Percentiles rank a stretch among this genome's conserved stretches.
Evolutionary conservation across 78 protist species (phyloP).

Genomic region (Chrysochromulina parva): DNA sequence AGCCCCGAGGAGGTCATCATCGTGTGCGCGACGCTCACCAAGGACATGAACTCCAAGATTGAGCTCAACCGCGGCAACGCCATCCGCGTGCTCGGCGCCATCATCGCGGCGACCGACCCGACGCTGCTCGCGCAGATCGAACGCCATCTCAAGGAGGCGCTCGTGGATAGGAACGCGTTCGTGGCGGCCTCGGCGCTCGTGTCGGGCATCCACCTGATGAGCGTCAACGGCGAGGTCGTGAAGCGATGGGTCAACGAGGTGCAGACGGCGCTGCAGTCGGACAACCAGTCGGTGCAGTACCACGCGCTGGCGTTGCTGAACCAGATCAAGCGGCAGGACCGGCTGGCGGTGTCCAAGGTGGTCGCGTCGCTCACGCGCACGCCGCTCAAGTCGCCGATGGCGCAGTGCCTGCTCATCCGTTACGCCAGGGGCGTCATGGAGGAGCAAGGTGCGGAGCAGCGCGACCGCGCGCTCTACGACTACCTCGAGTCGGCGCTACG

Average conservation of each 20-base stretch:
- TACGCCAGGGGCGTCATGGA: slow-evolving; percentile 34
- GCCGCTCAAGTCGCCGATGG: slow-evolving; percentile 80
- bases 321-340: slow-evolving; percentile 82
- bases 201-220: slow-evolving; percentile 82
- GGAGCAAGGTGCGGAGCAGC: not conserved
- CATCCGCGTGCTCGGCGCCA: slow-evolving; percentile 87
- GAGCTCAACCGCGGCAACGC: slow-evolving; percentile 91
- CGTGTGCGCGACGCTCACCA: slow-evolving; percentile 64
- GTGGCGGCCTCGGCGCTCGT: slow-evolving; percentile 95
- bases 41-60: slow-evolving; percentile 81
- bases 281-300: slow-evolving; percentile 87
- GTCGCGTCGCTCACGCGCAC: slow-evolving; percentile 53
- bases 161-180: slow-evolving; percentile 89
- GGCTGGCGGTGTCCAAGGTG: slow-evolving; percentile 82
- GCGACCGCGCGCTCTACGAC: slow-evolving; percentile 29
- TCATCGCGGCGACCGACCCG: slow-evolving; percentile 57
- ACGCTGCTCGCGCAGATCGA: slow-evolving; percentile 77
- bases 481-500: slow-evolving; percentile 82
- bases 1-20: slow-evolving; percentile 79
- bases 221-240: slow-evolving; percentile 77
- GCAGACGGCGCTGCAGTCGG: slow-evolving; percentile 42
- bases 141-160: slow-evolving; percentile 92
- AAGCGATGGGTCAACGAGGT: slow-evolving; percentile 83
- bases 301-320: slow-evolving; percentile 91
- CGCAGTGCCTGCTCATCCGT: slow-evolving; percentile 86